Evolutionary conservation across 2,329 filamentous ascomycete genomes (phyloP), one percentile per base, ranked within the genome.

Genomic region (Didymella segeticola): DNA sequence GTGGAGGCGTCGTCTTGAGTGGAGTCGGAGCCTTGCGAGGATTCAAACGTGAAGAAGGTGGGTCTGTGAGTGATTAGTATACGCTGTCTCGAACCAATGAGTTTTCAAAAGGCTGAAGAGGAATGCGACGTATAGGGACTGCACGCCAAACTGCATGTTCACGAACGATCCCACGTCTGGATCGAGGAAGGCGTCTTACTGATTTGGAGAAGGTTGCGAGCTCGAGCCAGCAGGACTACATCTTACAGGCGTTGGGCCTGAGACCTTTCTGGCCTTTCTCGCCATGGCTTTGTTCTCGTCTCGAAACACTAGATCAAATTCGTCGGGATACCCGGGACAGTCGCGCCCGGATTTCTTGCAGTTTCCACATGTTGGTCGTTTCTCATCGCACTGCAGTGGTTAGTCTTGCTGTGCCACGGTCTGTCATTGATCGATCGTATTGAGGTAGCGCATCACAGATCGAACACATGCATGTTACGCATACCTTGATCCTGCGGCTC

Each of bases 241-340:
- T 41, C 53, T 58, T 25, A 56, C 43, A 30, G 57, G 54, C 22
- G 47, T 62, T 17, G 63, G 61, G 2, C 60, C 62, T 12, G 66
- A 68, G 1, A 61, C 55, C 47, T 82, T 85, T 50, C 82, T 80
- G 14, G 84, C 86, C 64, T 86, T 82, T 57, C 83, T 80, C 65
- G 86, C 86, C 27, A 87, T 88, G 1, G 86, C 86, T 61, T 84
- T 83, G 23, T 87, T 90, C 75, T 90, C 87, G 69, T 90, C 88
- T 50, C 88, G 85, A 63, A 90, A 89, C 48, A 90, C 83, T 20
- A 90, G 75, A 63, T 90, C 88, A 62, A 90, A 89, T 60, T 89
- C 86, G 66, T 89, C 85, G 69, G 85, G 69, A 52, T 71, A 74
- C 2, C 71, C 71, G 22, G 71, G 71, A 45, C 71, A 74, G 3